Evolutionary conservation across 192 early-diverging fungal species (phyloP).

Genomic region (Coemansia sp.): DNA sequence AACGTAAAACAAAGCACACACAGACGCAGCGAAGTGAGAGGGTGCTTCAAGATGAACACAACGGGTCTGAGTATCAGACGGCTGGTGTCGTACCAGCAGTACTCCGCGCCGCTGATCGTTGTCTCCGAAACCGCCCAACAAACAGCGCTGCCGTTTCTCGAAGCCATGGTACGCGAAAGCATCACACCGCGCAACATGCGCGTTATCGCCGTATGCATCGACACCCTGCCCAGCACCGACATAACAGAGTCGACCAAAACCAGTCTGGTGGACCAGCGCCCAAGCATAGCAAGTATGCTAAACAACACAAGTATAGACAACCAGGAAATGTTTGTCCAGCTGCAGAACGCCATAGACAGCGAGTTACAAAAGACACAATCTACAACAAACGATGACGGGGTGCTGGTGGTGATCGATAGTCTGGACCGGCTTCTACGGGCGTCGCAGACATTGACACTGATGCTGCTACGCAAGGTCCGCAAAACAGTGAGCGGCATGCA

Average conservation of each 20-base stretch:
- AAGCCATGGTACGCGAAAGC: constrained; percentile 40
- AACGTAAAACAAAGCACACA: constrained; percentile 6
- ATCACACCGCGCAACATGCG: constrained; percentile 17
- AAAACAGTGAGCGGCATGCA: background rate
- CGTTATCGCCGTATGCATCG: constrained; percentile 28
- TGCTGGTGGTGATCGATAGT: constrained; percentile 27
- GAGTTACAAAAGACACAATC: too few species aligned
- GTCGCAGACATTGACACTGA: constrained; percentile 25
- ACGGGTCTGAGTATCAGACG: constrained; percentile 38
- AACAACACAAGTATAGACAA: background rate
- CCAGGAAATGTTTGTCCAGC: background rate
- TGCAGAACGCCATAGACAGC: constrained; percentile 8
- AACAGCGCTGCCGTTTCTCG: constrained; percentile 41
- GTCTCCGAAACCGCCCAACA: constrained; percentile 48
- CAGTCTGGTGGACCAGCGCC: constrained; percentile 21
- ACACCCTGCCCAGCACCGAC: constrained; percentile 21
- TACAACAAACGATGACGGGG: background rate
- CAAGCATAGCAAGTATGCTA: background rate
- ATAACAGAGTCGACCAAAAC: constrained; percentile 15
- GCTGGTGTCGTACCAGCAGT: constrained; percentile 42
- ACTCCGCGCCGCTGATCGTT: constrained; percentile 26
- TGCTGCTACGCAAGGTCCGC: constrained; percentile 31
- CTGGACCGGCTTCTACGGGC: constrained; percentile 30
- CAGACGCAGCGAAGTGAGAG: background rate
- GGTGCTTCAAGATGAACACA: background rate